A percentile compares a stretch with the other conserved stretches of the same genome.
Conservation (phyloP, 2,329 filamentous ascomycete genomes). For the Fusarium sp. region DNA sequence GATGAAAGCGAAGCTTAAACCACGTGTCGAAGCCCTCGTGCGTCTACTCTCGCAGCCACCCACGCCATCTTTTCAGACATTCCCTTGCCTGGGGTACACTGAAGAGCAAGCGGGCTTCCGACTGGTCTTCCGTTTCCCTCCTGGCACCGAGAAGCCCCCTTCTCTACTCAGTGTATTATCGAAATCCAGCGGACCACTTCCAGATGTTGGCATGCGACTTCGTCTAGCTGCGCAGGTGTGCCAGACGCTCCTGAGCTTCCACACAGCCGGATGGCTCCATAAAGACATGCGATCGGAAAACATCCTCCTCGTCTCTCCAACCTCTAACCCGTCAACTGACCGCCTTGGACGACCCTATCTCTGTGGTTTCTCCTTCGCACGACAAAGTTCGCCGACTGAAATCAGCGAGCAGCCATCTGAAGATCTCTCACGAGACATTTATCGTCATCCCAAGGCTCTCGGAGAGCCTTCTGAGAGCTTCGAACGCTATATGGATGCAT, state of each 20-base stretch:
- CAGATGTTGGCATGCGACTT: background rate
- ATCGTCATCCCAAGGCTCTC: background rate
- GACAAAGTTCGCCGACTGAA: background rate
- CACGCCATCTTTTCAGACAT: background rate
- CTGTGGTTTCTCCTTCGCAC: background rate
- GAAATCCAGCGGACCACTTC: background rate
- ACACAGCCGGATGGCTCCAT: background rate
- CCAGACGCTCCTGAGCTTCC: background rate
- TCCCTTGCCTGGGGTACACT: background rate
- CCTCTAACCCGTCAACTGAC: background rate
- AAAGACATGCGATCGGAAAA: background rate
- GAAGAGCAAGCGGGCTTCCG: background rate
- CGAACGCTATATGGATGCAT: background rate
- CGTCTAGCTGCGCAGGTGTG: background rate
- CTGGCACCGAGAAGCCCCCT: background rate
- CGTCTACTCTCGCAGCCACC: background rate
- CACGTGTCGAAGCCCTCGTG: background rate
- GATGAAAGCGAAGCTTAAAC: background rate
- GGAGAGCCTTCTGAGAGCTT: background rate
- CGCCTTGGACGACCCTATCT: background rate
- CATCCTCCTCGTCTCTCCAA: background rate
- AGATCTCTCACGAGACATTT: background rate
- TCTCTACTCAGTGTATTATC: background rate
- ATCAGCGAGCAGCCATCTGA: background rate
- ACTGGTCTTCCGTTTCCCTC: background rate